A percentile compares a stretch with the other conserved stretches of the same genome.
These are phyloP conservation scores for Plasmodium malariae DNA, from an alignment of 169 alveolate genomes.

Conservation along the genomic window DNA sequence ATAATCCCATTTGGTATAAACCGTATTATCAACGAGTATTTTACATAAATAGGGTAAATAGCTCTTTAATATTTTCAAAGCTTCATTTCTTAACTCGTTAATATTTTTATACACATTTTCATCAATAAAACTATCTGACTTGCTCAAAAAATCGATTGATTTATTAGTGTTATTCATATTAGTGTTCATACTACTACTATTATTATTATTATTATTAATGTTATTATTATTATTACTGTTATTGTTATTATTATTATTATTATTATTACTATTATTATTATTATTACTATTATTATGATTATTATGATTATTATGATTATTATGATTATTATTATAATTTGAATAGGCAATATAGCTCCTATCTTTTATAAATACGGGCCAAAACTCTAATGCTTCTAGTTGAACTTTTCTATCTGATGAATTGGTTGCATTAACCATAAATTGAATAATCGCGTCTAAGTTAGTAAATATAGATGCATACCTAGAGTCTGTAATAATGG, in stretches of 20 bases:
- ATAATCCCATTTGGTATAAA: constrained; percentile 89
- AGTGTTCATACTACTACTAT: background rate
- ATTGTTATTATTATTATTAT: too few relatives aligned
- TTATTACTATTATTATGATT: too few relatives aligned
- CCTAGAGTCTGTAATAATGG: constrained; percentile 82
- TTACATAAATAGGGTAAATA: constrained; percentile 79
- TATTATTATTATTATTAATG: background rate
- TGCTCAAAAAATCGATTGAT: too few relatives aligned
- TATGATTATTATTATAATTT: constrained; percentile 49
- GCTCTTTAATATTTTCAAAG: constrained; percentile 50
- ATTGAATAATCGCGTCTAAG: constrained; percentile 84
- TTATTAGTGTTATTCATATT: background rate
- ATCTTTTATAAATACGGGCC: constrained; percentile 85
- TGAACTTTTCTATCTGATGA: constrained; percentile 84
- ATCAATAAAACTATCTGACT: constrained; percentile 41
- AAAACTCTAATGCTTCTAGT: constrained; percentile 89
- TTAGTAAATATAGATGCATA: constrained; percentile 81
- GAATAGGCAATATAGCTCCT: constrained; percentile 78
- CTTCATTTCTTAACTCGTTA: constrained; percentile 74
- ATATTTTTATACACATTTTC: constrained; percentile 71
- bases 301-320: too few relatives aligned
- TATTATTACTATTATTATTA: too few relatives aligned
- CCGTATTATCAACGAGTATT: constrained; percentile 85
- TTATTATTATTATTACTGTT: too few relatives aligned
- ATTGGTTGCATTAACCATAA: constrained; percentile 84